Evolutionary conservation across 768 basidiomycete species (phyloP).

Genomic region (Hemileccinum rubropunctum): DNA sequence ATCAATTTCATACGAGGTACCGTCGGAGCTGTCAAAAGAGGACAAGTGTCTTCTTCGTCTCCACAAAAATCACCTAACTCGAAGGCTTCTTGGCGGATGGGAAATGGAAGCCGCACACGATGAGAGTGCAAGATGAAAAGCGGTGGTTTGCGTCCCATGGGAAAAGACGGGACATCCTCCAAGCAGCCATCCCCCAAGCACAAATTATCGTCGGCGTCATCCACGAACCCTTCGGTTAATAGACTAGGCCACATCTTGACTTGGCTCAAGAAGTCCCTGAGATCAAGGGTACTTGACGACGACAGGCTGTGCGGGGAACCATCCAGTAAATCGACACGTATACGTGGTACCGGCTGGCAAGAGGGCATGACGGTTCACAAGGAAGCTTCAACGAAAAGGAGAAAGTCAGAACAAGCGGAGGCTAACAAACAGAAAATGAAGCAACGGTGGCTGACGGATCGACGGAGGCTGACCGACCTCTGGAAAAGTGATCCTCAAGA

Average conservation of each 20-base stretch:
- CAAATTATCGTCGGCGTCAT: constrained; percentile 8
- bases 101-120: constrained; percentile 24
- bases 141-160: constrained; percentile 22
- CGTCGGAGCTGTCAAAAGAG: constrained; percentile 31
- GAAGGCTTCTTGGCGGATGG: constrained; percentile 17
- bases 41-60: constrained; percentile 15
- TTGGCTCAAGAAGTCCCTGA: constrained; percentile 19
- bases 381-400: constrained; percentile 3
- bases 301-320: constrained; percentile 11
- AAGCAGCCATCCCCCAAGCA: constrained; percentile 12
- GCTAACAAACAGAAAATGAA: constrained; percentile 1
- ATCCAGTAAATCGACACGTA: constrained; percentile 19
- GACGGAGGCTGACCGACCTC: constrained; percentile 22
- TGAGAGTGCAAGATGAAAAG: constrained; percentile 27
- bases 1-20: constrained; percentile 35
- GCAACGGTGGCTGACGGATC: constrained; percentile 20
- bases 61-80: constrained; percentile 17
- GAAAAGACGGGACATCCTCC: constrained; percentile 32
- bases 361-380: constrained; percentile 17
- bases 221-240: constrained; percentile 20
- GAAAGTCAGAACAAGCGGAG: constrained; percentile 6
- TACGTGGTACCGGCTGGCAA: constrained; percentile 19
- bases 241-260: constrained; percentile 16
- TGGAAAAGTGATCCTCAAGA: neutral
- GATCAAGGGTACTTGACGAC: constrained; percentile 27